phyloP scores from a whole-genome alignment of 2,329 filamentous ascomycete species.

The Aureobasidium melanogenum region DNA sequence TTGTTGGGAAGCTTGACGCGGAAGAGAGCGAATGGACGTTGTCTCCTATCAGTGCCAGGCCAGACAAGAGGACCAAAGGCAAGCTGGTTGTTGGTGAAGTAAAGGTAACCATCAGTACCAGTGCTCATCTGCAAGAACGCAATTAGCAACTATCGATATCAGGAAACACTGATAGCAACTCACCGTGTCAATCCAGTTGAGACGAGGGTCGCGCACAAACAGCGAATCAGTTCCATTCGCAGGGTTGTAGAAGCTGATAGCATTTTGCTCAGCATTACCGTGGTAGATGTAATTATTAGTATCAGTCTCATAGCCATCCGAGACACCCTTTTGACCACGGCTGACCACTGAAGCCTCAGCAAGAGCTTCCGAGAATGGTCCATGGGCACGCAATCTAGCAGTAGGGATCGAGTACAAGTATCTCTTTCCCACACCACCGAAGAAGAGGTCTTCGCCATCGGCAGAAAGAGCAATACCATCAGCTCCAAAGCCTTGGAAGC shows the following conservation, averaged over 20 bases:
- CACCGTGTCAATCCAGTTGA: slow-evolving; percentile 43
- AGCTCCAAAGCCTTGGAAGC: slow-evolving; percentile 35
- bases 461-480: slow-evolving; percentile 45
- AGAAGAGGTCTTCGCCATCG: slow-evolving; percentile 41
- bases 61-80: slow-evolving; percentile 28
- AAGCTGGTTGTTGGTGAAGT: slow-evolving; percentile 47
- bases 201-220: slow-evolving; percentile 38
- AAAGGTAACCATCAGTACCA: slow-evolving; percentile 40
- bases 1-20: slow-evolving; percentile 33
- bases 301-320: slow-evolving; percentile 45
- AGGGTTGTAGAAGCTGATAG: slow-evolving; percentile 39
- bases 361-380: slow-evolving; percentile 32
- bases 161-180: not conserved
- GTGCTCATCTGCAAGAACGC: slow-evolving; percentile 13
- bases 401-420: slow-evolving; percentile 40
- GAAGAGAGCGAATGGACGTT: slow-evolving; percentile 36
- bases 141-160: not conserved
- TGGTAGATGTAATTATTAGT: slow-evolving; percentile 41
- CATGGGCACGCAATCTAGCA: slow-evolving; percentile 31
- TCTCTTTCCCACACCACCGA: slow-evolving; percentile 35
- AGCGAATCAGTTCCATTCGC: slow-evolving; percentile 33
- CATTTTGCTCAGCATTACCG: slow-evolving; percentile 43
- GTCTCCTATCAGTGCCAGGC: slow-evolving; percentile 34
- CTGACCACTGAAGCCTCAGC: slow-evolving; percentile 36
- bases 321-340: slow-evolving; percentile 40